A percentile compares a stretch with the other conserved stretches of the same genome.
Conservation (phyloP, 495 filamentous ascomycete species). For the Apiosordaria backusii region DNA sequence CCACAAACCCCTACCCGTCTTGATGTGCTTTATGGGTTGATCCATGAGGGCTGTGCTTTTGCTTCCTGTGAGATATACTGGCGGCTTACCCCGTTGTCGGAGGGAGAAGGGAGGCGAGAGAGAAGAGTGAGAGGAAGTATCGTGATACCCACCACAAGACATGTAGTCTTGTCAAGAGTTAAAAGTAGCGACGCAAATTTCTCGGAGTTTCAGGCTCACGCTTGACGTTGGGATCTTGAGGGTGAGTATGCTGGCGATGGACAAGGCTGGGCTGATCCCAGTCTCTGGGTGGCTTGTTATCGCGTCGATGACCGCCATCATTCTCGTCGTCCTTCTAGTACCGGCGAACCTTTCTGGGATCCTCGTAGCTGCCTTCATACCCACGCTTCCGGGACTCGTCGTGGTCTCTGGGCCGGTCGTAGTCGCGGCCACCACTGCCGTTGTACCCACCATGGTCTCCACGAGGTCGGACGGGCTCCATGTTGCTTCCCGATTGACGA, state of each 20-base stretch:
- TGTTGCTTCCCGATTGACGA: conserved; percentile 61
- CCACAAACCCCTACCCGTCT: background rate
- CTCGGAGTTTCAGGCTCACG: conserved; percentile 60
- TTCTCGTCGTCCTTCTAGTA: conserved; percentile 51
- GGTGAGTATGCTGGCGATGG: background rate
- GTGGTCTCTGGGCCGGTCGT: conserved; percentile 50
- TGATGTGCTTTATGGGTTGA: background rate
- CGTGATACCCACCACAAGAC: conserved; percentile 46
- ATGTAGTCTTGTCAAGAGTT: conserved; percentile 10
- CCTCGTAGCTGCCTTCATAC: conserved; percentile 69
- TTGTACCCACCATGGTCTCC: conserved; percentile 25
- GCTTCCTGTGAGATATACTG: conserved; percentile 1
- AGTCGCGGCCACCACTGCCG: conserved; percentile 45
- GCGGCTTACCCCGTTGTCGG: conserved; percentile 1
- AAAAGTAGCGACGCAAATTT: conserved; percentile 70
- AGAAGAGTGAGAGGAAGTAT: conserved; percentile 35
- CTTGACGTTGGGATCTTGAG: conserved; percentile 18
- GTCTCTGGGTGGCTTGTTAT: background rate
- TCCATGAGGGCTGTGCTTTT: background rate
- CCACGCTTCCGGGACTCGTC: conserved; percentile 56
- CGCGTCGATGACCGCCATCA: conserved; percentile 3
- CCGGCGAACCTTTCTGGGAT: conserved; percentile 73
- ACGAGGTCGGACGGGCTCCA: conserved; percentile 62
- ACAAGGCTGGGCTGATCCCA: background rate
- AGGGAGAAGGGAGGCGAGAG: conserved; percentile 33